Evolutionary conservation across 768 basidiomycete genomes (phyloP), one percentile per base, ranked within the genome.

Genomic region (Xerocomellus intermedius): DNA sequence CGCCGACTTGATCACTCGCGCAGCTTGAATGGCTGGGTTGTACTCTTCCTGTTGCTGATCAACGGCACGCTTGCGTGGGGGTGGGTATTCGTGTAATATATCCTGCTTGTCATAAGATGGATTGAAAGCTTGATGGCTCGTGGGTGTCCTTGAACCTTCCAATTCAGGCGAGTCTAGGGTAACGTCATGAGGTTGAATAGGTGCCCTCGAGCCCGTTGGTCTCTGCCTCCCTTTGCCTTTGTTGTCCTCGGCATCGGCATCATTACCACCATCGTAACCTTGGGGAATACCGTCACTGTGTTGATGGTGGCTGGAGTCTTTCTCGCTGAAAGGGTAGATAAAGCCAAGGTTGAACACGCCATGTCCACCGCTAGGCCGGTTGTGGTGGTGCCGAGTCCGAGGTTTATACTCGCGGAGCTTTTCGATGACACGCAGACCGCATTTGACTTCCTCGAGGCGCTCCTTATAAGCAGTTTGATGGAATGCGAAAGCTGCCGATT

Each of bases 391-490:
- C 72, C 67, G 69, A 28, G 46, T 42, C 12, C 50, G 61, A 14
- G 89, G 89, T 17, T 80, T 81, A 66, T 87, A 87, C 46, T 79
- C 70, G 30, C 87, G 83, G 17, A 91, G 78, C 57, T 77, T 77
- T 67, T 91, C 89, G 50, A 91, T 79, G 39, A 82, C 82, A 4
- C 66, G 66, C 4, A 90, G 75, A 2, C 83, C 75, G 38, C 75
- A 69, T 52, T 75, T 71, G 7, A 90, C 78, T n/a, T 74, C 71
- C 10, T 82, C 77, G 5, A 90, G 72, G 46, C 89, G 87, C 33
- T 91, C 89, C 60, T 77, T 79, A 67, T 83, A 92, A 10, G 90
- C 90, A 4, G 81, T 85, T n/a, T 77, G 81, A 66, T 91, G 89
- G 70, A 92, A 92, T 19, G 80, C 77, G 61, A 88, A 87, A 0